phyloP scores from a whole-genome alignment of 306 rosid species.

The Cicer chorassanicum region DNA sequence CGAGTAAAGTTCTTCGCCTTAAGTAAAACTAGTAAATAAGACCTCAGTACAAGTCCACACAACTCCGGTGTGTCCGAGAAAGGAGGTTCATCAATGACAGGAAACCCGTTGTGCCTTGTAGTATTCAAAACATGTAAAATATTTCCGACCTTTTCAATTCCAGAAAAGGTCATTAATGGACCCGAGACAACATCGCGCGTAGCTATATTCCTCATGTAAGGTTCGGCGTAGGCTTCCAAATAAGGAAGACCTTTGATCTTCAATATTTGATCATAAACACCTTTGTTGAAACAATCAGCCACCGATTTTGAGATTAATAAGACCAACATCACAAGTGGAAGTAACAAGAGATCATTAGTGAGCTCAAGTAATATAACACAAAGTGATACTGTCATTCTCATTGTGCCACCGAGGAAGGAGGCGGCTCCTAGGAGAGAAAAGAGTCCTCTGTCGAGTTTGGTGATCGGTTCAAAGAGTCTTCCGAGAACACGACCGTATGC shows the following conservation, averaged over 20 bases:
- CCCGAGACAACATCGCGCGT: constrained; percentile 87
- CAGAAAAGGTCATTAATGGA: constrained; percentile 69
- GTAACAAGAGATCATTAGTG: constrained; percentile 88
- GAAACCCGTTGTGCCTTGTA: constrained; percentile 88
- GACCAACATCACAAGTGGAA: constrained; percentile 84
- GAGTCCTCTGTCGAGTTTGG: constrained; percentile 69
- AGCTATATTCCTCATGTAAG: constrained; percentile 75
- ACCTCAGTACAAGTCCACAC: constrained; percentile 85
- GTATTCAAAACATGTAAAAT: constrained; percentile 63
- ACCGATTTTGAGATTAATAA: constrained; percentile 77
- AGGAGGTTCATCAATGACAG: constrained; percentile 93
- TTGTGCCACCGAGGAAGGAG: constrained; percentile 93
- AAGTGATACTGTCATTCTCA: constrained; percentile 97
- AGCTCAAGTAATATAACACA: constrained; percentile 93
- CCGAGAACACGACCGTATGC: constrained; percentile 85
- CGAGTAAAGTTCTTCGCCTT: constrained; percentile 64
- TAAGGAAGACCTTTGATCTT: constrained; percentile 83
- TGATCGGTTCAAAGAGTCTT: constrained; percentile 60
- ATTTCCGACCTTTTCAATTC: constrained; percentile 72
- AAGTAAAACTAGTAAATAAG: constrained; percentile 82
- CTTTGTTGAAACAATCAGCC: constrained; percentile 84
- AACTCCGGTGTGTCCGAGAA: constrained; percentile 66
- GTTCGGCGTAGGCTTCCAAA: constrained; percentile 89
- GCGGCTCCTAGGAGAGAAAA: constrained; percentile 94
- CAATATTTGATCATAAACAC: constrained; percentile 87